Base-by-base conservation (phyloP, 257 asterid genomes). In the Fraxinus americana region DNA sequence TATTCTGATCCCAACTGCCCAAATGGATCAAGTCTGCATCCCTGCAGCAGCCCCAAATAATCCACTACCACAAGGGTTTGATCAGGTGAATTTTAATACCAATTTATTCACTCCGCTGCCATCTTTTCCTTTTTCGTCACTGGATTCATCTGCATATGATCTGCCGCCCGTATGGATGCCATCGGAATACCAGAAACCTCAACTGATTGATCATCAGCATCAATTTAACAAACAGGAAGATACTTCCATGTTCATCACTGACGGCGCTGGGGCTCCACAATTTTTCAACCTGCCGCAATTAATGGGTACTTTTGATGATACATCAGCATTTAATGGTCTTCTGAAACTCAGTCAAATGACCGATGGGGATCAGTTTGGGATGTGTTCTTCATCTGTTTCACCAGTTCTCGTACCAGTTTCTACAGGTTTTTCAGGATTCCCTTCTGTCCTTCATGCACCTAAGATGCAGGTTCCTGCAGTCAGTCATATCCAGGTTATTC, bases 121-220 rank as follows among this genome's bases (percentile, higher is more conserved):
- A 1, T 61, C 50, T 43, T 39, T 39, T 39, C 45, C 45, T 11
- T 39, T 39, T 8, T 9, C 45, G 9, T 39, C 45, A 39, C 45
- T 39, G 45, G 82, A 83, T 36, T 54, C 81, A 17, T 39, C 52
- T 23, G 67, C 85, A 35, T 80, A 29, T 78, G 83, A 85, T 77
- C 9, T 59, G 10, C 30, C 67, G 8, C 30, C 73, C 0, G n/a
- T 75, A 0, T 81, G 81, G 68, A 61, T 23, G 80, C 75, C 57
- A 30, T 38, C 70, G 17, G 77, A 66, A 45, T 72, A 52, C 61
- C 81, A 48, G 19, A 75, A 50, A 13, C 67, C 35, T 61, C 73
- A 50, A 19, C 5, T 14, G 67, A 74, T 34, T 67, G 65, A 71
- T 72, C 70, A 66, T 73, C 68, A 50, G 5, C 69, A 21, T 1